phyloP scores from a whole-genome alignment of 441 rosid genomes.

The Pelargonium australe region DNA sequence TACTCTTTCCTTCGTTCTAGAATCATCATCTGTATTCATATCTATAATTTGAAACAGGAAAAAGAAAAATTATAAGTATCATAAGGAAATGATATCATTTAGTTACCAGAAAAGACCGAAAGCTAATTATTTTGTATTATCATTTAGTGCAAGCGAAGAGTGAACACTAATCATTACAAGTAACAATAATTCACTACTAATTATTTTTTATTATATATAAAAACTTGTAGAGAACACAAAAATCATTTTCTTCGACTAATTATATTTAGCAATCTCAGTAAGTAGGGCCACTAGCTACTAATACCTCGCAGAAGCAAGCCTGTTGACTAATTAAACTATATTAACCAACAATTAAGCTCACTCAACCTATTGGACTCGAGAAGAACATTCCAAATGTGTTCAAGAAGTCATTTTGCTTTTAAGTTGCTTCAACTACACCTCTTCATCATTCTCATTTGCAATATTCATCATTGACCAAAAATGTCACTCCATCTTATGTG shows the following conservation, averaged over 20 bases:
- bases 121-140: background rate
- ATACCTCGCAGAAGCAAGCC: background rate
- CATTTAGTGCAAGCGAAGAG: too few species aligned
- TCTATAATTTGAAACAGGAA: constrained; percentile 26
- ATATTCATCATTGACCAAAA: background rate
- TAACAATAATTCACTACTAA: background rate
- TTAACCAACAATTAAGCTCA: background rate
- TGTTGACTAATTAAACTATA: background rate
- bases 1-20: constrained; percentile 26
- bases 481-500: background rate
- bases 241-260: background rate
- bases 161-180: too few species aligned
- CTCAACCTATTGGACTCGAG: background rate
- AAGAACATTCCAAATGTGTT: constrained; percentile 18
- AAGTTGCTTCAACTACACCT: constrained; percentile 35
- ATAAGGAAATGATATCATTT: background rate
- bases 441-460: constrained; percentile 18
- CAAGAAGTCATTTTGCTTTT: constrained; percentile 22
- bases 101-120: background rate
- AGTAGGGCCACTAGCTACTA: too few species aligned
- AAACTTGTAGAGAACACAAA: background rate
- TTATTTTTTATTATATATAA: background rate
- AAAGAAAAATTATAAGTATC: background rate
- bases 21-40: constrained; percentile 29
- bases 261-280: too few species aligned